A percentile compares a stretch with the other conserved stretches of the same genome.
Evolutionary conservation across 2,329 filamentous ascomycete species (phyloP).

Genomic region (Botryotinia globosa): DNA sequence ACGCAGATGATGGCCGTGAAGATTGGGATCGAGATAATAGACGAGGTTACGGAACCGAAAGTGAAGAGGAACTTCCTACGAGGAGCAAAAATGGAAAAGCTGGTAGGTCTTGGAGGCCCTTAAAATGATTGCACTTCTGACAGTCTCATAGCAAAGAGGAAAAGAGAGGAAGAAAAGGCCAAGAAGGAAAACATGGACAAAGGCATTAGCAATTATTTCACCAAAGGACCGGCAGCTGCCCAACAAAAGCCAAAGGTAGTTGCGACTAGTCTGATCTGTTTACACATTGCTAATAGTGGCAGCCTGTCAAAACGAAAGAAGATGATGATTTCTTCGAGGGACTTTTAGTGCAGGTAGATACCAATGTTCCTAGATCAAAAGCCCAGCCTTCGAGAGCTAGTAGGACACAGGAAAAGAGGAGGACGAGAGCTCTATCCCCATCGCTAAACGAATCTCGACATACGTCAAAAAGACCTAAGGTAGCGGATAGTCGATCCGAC

Average conservation of each 20-base stretch:
- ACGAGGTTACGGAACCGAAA: constrained; percentile 68
- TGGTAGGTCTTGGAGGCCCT: constrained; percentile 27
- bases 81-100: constrained; percentile 51
- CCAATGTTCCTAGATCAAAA: constrained; percentile 63
- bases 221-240: constrained; percentile 63
- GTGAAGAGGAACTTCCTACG: constrained; percentile 59
- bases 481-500: constrained; percentile 45
- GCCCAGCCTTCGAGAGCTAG: constrained; percentile 62
- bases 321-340: constrained; percentile 85
- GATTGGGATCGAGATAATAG: constrained; percentile 67
- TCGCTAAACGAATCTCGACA: constrained; percentile 52
- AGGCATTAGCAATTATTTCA: constrained; percentile 94
- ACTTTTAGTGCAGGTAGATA: constrained; percentile 84
- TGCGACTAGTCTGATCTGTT: neutral
- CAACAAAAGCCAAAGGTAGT: constrained; percentile 78
- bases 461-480: constrained; percentile 55
- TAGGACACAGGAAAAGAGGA: constrained; percentile 73
- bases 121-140: neutral
- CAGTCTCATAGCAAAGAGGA: constrained; percentile 66
- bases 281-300: constrained; percentile 30
- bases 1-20: constrained; percentile 92
- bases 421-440: constrained; percentile 77
- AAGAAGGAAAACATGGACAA: constrained; percentile 84
- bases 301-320: constrained; percentile 77
- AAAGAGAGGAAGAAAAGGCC: constrained; percentile 81